Evolutionary conservation across 331 rosid genomes (phyloP).

Genomic region (Acacia pycnantha): DNA sequence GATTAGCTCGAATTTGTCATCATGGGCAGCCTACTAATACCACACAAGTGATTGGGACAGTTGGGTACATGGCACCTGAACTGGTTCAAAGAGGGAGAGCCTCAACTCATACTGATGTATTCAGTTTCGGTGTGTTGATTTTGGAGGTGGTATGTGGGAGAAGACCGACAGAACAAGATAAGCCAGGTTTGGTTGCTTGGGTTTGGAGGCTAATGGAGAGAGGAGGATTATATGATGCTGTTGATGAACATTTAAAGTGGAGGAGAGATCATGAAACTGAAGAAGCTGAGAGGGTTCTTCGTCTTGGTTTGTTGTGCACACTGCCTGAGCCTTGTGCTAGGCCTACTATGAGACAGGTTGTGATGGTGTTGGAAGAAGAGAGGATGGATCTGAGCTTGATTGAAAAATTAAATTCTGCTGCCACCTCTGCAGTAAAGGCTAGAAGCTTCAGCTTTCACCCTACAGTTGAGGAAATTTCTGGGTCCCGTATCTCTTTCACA

Average conservation of each 20-base stretch:
- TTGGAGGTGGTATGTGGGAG: slow-evolving; percentile 59
- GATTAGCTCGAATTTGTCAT: slow-evolving; percentile 52
- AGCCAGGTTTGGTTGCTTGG: slow-evolving; percentile 46
- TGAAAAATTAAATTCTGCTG: slow-evolving; percentile 29
- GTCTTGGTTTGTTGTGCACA: slow-evolving; percentile 55
- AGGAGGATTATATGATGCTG: slow-evolving; percentile 33
- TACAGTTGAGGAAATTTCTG: slow-evolving; percentile 37
- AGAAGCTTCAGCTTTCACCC: slow-evolving; percentile 33
- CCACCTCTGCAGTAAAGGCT: slow-evolving; percentile 13
- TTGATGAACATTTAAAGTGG: slow-evolving; percentile 47
- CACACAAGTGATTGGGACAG: slow-evolving; percentile 57
- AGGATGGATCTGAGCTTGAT: slow-evolving; percentile 33
- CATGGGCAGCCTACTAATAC: slow-evolving; percentile 36
- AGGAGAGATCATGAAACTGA: slow-evolving; percentile 17
- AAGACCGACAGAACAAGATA: slow-evolving; percentile 48
- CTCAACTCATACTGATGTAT: slow-evolving; percentile 50
- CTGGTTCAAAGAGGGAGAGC: slow-evolving; percentile 47
- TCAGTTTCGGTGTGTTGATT: slow-evolving; percentile 52
- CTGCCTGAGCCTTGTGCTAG: slow-evolving; percentile 41
- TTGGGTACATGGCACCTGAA: slow-evolving; percentile 63
- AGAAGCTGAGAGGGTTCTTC: slow-evolving; percentile 49
- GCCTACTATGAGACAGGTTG: slow-evolving; percentile 56
- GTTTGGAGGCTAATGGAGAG: slow-evolving; percentile 43
- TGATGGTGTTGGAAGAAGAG: slow-evolving; percentile 47
- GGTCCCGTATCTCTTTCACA: slow-evolving; percentile 14